phyloP scores from a whole-genome alignment of 139 green algal genomes.

The Chlorella sp. region DNA sequence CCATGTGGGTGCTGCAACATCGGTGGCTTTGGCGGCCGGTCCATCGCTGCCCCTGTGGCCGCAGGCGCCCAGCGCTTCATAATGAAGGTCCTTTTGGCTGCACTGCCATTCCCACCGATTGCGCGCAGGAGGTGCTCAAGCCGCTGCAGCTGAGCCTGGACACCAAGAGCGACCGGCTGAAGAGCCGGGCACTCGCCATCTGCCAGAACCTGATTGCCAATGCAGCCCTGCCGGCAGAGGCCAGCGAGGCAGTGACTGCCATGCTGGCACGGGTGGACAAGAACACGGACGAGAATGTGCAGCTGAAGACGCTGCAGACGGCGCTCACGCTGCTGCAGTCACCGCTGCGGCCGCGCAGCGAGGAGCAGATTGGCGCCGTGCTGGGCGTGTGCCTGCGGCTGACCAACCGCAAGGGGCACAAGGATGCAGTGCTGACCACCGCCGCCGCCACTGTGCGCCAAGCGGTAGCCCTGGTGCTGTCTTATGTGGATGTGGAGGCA shows the following conservation, averaged over 20 bases:
- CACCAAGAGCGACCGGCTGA: constrained; percentile 74
- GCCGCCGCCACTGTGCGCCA: constrained; percentile 84
- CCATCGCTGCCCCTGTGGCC: no score
- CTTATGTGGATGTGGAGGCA: constrained; percentile 59
- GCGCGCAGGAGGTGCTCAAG: constrained; percentile 79
- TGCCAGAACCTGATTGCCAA: constrained; percentile 89
- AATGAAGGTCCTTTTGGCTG: no score
- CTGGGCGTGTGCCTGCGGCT: constrained; percentile 73
- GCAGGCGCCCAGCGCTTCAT: no score
- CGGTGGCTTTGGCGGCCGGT: no score
- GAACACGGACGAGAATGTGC: constrained; percentile 76
- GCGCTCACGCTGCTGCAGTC: constrained; percentile 86
- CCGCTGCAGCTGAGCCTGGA: constrained; percentile 86
- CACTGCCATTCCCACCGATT: no score
- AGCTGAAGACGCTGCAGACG: constrained; percentile 90
- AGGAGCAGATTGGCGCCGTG: constrained; percentile 66
- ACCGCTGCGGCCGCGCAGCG: constrained; percentile 56
- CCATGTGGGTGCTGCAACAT: not conserved
- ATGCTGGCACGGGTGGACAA: constrained; percentile 65
- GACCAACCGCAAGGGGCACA: constrained; percentile 49
- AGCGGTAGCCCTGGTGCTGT: constrained; percentile 84
- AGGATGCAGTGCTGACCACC: constrained; percentile 75
- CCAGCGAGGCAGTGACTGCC: constrained; percentile 27
- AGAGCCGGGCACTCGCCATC: constrained; percentile 66
- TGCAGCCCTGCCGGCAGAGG: constrained; percentile 67